These are phyloP conservation scores for Testicularia cyperi DNA, from an alignment of 1,284 basidiomycete species.

Conservation along the genomic window DNA sequence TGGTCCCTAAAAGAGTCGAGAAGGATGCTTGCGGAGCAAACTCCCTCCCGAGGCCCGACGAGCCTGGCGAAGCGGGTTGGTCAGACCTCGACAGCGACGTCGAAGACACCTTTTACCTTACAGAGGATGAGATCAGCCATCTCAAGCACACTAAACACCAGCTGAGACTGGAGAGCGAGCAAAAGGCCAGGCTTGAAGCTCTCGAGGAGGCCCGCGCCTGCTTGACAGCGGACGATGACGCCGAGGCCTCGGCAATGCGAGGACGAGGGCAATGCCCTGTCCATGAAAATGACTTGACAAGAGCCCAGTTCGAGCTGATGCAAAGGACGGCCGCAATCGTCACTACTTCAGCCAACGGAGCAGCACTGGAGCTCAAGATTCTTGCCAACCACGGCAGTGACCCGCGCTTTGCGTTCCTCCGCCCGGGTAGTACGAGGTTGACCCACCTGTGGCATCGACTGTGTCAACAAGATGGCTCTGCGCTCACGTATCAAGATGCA, in stretches of 20 bases:
- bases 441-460: too few species aligned
- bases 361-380: slow-evolving; percentile 81
- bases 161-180: slow-evolving; percentile 5
- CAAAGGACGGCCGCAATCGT: slow-evolving; percentile 72
- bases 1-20: not conserved
- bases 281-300: not conserved
- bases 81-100: slow-evolving; percentile 24
- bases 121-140: slow-evolving; percentile 3
- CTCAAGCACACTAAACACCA: slow-evolving; percentile 5
- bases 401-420: slow-evolving; percentile 74
- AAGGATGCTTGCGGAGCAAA: not conserved
- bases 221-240: not conserved
- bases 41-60: not conserved
- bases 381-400: slow-evolving; percentile 75
- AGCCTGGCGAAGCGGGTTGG: slow-evolving; percentile 7
- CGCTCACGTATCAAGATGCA: slow-evolving; percentile 4
- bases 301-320: slow-evolving; percentile 70
- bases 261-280: too few species aligned
- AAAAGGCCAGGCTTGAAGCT: not conserved
- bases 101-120: slow-evolving; percentile 25
- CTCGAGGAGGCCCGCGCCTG: not conserved
- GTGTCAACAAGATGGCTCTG: not conserved
- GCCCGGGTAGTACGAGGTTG: too few species aligned
- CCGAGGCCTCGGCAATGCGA: too few species aligned
- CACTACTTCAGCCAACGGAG: slow-evolving; percentile 70